Conservation (phyloP, 495 filamentous ascomycete genomes). For the Lasiosphaeriaceae sp. region DNA sequence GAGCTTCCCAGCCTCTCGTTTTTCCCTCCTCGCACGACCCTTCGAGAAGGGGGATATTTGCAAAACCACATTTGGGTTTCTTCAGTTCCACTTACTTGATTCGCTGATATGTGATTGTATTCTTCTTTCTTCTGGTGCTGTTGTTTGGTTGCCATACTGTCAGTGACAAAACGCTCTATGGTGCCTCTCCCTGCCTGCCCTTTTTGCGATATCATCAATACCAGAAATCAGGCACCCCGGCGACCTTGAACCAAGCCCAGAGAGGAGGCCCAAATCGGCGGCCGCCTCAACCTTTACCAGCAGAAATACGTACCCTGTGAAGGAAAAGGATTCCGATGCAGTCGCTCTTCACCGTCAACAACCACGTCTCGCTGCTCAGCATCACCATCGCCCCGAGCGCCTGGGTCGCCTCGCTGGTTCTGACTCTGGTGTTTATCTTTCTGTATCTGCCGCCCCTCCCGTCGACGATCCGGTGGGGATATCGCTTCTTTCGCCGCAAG, state of each 20-base stretch:
- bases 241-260: neutral
- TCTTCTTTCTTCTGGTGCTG: neutral
- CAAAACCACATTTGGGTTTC: neutral
- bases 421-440: slow-evolving; percentile 47
- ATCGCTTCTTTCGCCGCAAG: slow-evolving; percentile 12
- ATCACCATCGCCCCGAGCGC: slow-evolving; percentile 51
- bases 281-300: too few species aligned
- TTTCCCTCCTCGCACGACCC: too few species aligned
- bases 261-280: neutral
- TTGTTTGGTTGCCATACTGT: neutral
- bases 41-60: too few species aligned
- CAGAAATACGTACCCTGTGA: too few species aligned
- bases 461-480: slow-evolving; percentile 10
- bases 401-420: slow-evolving; percentile 45
- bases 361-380: slow-evolving; percentile 50
- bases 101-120: neutral
- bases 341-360: slow-evolving; percentile 50
- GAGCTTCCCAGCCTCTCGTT: slow-evolving; percentile 43
- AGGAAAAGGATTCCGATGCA: slow-evolving; percentile 41
- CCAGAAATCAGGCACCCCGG: neutral
- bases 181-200: neutral
- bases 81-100: neutral
- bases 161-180: too few species aligned
- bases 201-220: neutral
- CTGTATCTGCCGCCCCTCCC: slow-evolving; percentile 41